A percentile compares a stretch with the other conserved stretches of the same genome.
Evolutionary conservation across 2,329 filamentous ascomycete species (phyloP).

Genomic region (Fusarium scirpi): DNA sequence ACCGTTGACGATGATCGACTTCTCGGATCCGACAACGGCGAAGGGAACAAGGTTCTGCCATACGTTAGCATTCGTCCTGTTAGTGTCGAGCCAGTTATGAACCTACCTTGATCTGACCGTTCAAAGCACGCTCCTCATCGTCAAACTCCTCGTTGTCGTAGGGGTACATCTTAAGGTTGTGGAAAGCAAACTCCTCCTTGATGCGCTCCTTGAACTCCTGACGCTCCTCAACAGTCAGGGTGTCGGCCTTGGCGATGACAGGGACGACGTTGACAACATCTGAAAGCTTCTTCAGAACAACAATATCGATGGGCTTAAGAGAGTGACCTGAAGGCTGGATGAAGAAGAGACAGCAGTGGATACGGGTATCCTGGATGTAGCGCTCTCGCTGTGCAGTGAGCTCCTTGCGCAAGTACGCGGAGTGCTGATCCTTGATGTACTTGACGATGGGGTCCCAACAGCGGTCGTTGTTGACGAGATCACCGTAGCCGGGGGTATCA

Average conservation of each 20-base stretch:
- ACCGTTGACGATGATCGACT: conserved; percentile 96
- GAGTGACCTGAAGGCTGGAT: conserved; percentile 98
- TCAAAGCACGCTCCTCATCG: conserved; percentile 92
- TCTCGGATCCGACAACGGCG: conserved; percentile 97
- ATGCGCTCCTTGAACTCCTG: conserved; percentile 98
- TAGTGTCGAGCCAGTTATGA: neutral
- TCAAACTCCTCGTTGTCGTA: conserved; percentile 99
- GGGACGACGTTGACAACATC: conserved; percentile 99
- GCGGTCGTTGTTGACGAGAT: conserved; percentile 99
- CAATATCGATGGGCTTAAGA: conserved; percentile 98
- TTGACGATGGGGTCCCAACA: conserved; percentile 99
- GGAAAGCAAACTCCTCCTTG: conserved; percentile 99
- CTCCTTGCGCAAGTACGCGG: conserved; percentile 98
- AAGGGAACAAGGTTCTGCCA: conserved; percentile 90
- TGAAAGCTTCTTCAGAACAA: conserved; percentile 98
- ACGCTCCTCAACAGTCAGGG: conserved; percentile 94
- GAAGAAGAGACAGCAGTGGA: conserved; percentile 99
- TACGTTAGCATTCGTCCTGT: conserved; percentile 50
- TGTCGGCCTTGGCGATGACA: conserved; percentile 98
- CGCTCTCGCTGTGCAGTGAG: conserved; percentile 98
- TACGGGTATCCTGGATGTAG: conserved; percentile 98
- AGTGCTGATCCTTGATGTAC: conserved; percentile 99
- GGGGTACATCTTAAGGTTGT: conserved; percentile 99
- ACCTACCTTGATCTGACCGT: conserved; percentile 93
- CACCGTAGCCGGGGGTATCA: conserved; percentile 97